These are phyloP conservation scores for Corchorus capsularis DNA, from an alignment of 345 rosid genomes.

Conservation along the genomic window DNA sequence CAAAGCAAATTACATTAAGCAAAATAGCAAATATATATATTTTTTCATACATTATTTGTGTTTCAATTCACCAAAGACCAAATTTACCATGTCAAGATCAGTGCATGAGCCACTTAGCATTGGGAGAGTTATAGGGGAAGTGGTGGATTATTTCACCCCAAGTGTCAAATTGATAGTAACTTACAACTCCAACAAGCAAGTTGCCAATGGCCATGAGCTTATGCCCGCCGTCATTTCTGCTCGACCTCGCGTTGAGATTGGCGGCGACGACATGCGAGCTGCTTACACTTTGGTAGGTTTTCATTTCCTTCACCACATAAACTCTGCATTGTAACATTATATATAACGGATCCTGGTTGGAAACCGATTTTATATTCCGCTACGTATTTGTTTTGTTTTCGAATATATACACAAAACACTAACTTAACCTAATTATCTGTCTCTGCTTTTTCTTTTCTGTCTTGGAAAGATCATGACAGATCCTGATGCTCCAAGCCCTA, in stretches of 20 bases:
- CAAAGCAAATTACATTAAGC: neutral
- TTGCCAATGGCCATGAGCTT: slow-evolving; percentile 74
- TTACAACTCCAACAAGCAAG: slow-evolving; percentile 62
- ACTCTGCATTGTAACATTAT: neutral
- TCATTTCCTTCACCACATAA: neutral
- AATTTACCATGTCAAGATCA: slow-evolving; percentile 39
- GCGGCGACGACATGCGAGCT: slow-evolving; percentile 75
- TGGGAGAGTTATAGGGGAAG: slow-evolving; percentile 82
- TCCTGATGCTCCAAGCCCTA: slow-evolving; percentile 97
- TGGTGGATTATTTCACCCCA: slow-evolving; percentile 64
- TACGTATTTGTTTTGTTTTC: too few species aligned
- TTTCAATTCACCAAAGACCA: too few species aligned
- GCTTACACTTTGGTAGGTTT: slow-evolving; percentile 66
- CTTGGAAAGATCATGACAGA: slow-evolving; percentile 71
- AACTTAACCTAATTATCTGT: too few species aligned
- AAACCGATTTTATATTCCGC: too few species aligned
- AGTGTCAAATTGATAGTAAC: slow-evolving; percentile 60
- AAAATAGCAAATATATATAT: too few species aligned
- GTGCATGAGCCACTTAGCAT: slow-evolving; percentile 53
- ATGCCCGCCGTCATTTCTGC: slow-evolving; percentile 52
- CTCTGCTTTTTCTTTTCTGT: neutral
- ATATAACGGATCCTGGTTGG: too few species aligned
- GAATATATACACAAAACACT: too few species aligned
- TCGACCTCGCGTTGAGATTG: slow-evolving; percentile 71
- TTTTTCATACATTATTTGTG: too few species aligned